A percentile compares a stretch with the other conserved stretches of the same genome.
These are phyloP conservation scores for Amauroascus niger DNA, from an alignment of 2,329 filamentous ascomycete species.

Conservation along the genomic window DNA sequence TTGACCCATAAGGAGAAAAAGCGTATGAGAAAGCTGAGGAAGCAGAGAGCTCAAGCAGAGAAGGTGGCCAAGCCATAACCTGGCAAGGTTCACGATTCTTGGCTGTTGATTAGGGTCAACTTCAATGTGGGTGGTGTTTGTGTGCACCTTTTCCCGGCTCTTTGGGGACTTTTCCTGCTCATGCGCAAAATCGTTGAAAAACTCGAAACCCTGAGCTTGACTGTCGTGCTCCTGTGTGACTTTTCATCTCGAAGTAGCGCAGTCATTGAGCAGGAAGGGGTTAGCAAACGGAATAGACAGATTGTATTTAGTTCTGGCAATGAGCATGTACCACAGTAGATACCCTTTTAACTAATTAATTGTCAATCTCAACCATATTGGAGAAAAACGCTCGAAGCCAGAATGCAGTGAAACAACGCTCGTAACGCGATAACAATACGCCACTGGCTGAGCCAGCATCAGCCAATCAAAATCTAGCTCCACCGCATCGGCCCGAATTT, in stretches of 20 bases:
- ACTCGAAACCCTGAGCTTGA: too few relatives aligned
- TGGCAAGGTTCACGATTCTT: neutral
- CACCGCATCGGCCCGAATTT: constrained; percentile 11
- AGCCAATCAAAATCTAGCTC: constrained; percentile 10
- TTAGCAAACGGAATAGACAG: too few relatives aligned
- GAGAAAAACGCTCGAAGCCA: neutral
- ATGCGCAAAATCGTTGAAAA: too few relatives aligned
- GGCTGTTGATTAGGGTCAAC: neutral
- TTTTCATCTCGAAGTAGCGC: too few relatives aligned
- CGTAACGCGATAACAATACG: constrained; percentile 9
- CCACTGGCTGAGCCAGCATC: neutral
- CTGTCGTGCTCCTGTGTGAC: too few relatives aligned
- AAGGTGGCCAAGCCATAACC: neutral
- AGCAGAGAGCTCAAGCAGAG: neutral
- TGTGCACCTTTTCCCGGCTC: too few relatives aligned
- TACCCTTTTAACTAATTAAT: neutral
- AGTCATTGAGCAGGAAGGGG: too few relatives aligned
- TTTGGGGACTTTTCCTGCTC: too few relatives aligned
- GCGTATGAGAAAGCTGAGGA: neutral
- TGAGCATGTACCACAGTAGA: too few relatives aligned
- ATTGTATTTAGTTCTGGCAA: neutral
- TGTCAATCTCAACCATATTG: neutral
- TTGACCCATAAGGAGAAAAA: neutral
- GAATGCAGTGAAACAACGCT: neutral
- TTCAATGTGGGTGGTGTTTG: too few relatives aligned